Conservation (phyloP, 106 monocot genomes). For the Allium sativum region DNA sequence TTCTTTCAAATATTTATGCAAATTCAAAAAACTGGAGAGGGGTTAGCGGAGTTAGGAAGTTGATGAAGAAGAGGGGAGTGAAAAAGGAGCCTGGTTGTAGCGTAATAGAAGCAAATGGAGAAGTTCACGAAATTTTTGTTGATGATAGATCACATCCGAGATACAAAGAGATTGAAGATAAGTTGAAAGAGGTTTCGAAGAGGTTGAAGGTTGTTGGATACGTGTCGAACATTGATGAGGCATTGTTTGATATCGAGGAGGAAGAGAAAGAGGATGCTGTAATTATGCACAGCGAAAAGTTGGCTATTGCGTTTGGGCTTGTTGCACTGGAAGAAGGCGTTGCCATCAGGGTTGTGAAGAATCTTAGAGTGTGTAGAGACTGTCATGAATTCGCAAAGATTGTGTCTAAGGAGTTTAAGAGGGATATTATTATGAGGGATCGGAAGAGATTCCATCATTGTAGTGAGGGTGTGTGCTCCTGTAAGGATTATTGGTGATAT, state of each 20-base stretch:
- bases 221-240: constrained; percentile 22
- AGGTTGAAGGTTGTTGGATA: constrained; percentile 30
- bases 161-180: constrained; percentile 25
- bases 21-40: constrained; percentile 55
- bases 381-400: constrained; percentile 34
- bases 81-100: constrained; percentile 73
- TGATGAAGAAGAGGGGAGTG: constrained; percentile 62
- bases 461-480: constrained; percentile 29
- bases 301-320: constrained; percentile 38
- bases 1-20: constrained; percentile 72
- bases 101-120: constrained; percentile 50
- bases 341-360: constrained; percentile 32
- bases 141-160: constrained; percentile 34
- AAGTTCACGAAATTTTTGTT: constrained; percentile 59
- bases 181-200: constrained; percentile 24
- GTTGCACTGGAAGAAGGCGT: constrained; percentile 15
- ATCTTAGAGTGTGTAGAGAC: constrained; percentile 36
- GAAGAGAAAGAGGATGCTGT: constrained; percentile 47
- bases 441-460: constrained; percentile 45
- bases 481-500: constrained; percentile 31
- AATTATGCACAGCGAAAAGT: constrained; percentile 34
- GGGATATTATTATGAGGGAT: constrained; percentile 39
- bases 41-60: constrained; percentile 37
- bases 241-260: constrained; percentile 40
- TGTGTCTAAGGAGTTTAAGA: constrained; percentile 23